A percentile compares a stretch with the other conserved stretches of the same genome.
phyloP scores from a whole-genome alignment of 768 basidiomycete genomes.

The Paxillus ammoniavirescens region DNA sequence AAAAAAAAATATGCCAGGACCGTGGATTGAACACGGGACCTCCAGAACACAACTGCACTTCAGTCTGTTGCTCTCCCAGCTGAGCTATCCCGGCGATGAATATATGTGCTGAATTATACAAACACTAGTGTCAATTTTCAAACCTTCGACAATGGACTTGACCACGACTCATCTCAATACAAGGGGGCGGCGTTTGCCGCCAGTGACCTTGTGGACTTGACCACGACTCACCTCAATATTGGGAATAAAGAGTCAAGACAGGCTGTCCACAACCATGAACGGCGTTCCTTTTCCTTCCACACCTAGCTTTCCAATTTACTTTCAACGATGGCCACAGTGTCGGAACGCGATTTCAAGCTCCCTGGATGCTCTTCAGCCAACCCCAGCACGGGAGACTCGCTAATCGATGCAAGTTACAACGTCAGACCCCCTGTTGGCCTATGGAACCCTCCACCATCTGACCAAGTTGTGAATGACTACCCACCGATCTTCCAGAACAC shows the following conservation, averaged over 20 bases:
- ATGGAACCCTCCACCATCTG: background rate
- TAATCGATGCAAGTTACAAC: background rate
- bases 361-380: background rate
- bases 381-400: background rate
- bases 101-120: too few species aligned
- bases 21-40: conserved; percentile 59
- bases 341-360: background rate
- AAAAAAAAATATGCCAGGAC: conserved; percentile 42
- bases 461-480: background rate
- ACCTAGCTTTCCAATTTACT: background rate
- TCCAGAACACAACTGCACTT: conserved; percentile 44
- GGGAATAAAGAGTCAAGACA: background rate
- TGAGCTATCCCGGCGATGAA: conserved; percentile 59
- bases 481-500: background rate
- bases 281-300: background rate
- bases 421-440: background rate
- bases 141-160: too few species aligned
- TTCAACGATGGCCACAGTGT: background rate
- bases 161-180: too few species aligned
- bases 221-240: background rate
- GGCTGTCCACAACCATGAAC: background rate
- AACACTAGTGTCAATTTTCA: too few species aligned
- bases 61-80: conserved; percentile 77
- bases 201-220: too few species aligned
- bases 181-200: too few species aligned